Base-by-base conservation (phyloP, 2,329 filamentous ascomycete genomes). In the Shiraia bambusicola region DNA sequence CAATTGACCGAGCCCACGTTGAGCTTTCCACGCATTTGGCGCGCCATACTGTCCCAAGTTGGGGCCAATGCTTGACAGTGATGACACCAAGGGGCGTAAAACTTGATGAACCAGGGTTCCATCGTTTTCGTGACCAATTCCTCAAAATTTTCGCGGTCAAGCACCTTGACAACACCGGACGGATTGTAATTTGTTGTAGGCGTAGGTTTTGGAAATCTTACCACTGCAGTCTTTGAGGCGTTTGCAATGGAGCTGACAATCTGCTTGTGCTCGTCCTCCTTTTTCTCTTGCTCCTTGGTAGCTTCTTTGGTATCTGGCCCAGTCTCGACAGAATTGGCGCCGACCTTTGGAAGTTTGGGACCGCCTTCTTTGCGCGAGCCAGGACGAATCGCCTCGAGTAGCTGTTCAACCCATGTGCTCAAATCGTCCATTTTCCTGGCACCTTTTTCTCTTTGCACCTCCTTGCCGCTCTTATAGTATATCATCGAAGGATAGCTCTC, bases 31-130 rank as follows among this genome's bases (percentile, higher is more conserved):
- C 90, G 82, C 88, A 96, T 93, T 62, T 92, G 88, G 65, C 91
- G 90, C 31, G 87, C 87, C 70, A 98, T 82, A 59, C 92, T 87
- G 48, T 83, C 76, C 93, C 93, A 98, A 51, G 83, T 90, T 2
- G 93, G 87, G 26, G 87, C 88, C 78, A 98, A 83, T 27, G 88
- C 88, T 71, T 95, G 88, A 70, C 94, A 98, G 71, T 98, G 93
- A 56, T 84, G 83, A 69, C 93, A 98, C 93, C 92, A 97, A 5
- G 93, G 94, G 13, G 89, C 91, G 67, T 96, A 97, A 67, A 98
- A 97, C 70, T 98, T 98, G 76, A 98, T 83, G 64, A 98, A 96
- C 93, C 93, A 98, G 5, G 91, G 86, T 50, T 97, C 90, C 50
- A 87, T 82, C 0, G 89, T 90, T 66, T 84, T 87, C 3, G 89